phyloP scores from a whole-genome alignment of 2,329 filamentous ascomycete species.

The Stemphylium lycopersici region DNA sequence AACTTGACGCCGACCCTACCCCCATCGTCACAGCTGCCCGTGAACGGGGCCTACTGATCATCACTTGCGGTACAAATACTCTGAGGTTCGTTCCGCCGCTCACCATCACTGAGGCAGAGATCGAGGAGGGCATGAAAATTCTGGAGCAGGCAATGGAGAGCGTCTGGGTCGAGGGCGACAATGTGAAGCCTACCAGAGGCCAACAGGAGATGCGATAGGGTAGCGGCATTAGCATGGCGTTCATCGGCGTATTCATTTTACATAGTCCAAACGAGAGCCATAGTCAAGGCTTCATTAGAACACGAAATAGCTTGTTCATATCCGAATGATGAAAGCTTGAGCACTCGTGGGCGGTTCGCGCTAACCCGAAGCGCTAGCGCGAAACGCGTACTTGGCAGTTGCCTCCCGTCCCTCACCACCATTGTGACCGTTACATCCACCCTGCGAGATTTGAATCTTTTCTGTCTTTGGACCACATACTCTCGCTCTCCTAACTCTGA shows the following conservation, averaged over 20 bases:
- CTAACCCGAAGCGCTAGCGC: constrained; percentile 10
- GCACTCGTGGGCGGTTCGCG: background rate
- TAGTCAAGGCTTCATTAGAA: background rate
- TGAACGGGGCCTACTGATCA: constrained; percentile 85
- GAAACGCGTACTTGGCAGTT: constrained; percentile 11
- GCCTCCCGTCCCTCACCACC: background rate
- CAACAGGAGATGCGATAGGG: constrained; percentile 43
- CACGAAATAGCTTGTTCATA: background rate
- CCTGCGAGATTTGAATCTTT: background rate
- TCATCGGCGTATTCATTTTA: constrained; percentile 8
- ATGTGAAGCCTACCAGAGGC: constrained; percentile 39
- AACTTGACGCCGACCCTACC: constrained; percentile 75
- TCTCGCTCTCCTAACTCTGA: background rate
- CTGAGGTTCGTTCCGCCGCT: constrained; percentile 89
- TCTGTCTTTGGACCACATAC: background rate
- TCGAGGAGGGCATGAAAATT: constrained; percentile 76
- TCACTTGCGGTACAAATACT: constrained; percentile 92
- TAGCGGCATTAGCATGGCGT: constrained; percentile 27
- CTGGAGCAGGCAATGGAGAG: constrained; percentile 70
- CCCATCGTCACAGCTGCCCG: constrained; percentile 82
- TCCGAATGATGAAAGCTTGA: background rate
- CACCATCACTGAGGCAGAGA: constrained; percentile 79
- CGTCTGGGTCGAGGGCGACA: constrained; percentile 54
- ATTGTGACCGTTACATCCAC: background rate
- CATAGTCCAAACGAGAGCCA: background rate